Conservation (phyloP, 306 rosid genomes). For the Carpinus fangiana region DNA sequence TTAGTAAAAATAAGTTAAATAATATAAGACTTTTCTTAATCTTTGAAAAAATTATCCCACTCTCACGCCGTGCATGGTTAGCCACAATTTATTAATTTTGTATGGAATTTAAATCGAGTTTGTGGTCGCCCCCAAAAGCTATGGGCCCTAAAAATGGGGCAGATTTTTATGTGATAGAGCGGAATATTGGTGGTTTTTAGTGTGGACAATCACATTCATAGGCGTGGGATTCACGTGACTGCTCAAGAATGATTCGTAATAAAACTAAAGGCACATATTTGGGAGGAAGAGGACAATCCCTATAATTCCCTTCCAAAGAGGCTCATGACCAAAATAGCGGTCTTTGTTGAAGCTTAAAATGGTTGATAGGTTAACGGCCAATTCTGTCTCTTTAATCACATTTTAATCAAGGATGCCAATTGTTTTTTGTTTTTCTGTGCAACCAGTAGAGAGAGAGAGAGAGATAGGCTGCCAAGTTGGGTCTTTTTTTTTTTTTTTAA, state of each 20-base stretch:
- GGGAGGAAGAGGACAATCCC: neutral
- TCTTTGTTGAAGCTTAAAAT: slow-evolving; percentile 9
- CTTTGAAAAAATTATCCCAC: neutral
- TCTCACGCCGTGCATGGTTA: neutral
- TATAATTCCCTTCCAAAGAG: neutral
- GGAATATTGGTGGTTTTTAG: neutral
- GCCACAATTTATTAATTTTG: too few species aligned
- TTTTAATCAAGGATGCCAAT: too few species aligned
- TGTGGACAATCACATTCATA: neutral
- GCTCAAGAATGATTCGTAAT: neutral
- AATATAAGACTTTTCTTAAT: too few species aligned
- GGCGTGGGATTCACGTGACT: neutral
- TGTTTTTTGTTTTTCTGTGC: too few species aligned
- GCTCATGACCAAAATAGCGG: neutral
- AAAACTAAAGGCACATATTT: neutral
- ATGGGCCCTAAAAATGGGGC: neutral
- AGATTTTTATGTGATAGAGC: neutral
- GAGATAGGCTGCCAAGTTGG: too few species aligned
- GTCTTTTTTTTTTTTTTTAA: too few species aligned
- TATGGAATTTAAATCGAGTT: too few species aligned
- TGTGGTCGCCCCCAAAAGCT: too few species aligned
- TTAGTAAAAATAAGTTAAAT: neutral
- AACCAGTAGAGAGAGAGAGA: too few species aligned
- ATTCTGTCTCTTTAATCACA: neutral
- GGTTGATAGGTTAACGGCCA: neutral